These are phyloP conservation scores for Collybiopsis confluens DNA, from an alignment of 768 basidiomycete genomes.

Conservation along the genomic window DNA sequence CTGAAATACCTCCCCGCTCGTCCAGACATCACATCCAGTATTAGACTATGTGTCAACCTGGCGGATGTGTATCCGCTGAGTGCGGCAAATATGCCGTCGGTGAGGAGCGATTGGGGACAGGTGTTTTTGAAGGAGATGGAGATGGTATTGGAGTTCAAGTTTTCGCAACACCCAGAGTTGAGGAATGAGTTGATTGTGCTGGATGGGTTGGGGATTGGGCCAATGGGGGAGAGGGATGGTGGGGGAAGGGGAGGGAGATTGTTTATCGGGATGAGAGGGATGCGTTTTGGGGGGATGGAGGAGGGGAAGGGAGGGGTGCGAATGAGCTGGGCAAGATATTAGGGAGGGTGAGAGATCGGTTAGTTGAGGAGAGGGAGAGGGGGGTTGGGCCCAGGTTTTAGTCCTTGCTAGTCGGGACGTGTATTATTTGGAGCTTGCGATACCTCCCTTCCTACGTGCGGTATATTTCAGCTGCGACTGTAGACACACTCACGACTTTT, in stretches of 20 bases:
- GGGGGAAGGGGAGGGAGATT: slow-evolving; percentile 41
- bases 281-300: slow-evolving; percentile 65
- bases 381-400: too few species aligned
- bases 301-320: slow-evolving; percentile 33
- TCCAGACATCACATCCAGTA: slow-evolving; percentile 50
- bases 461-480: too few species aligned
- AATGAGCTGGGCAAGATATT: slow-evolving; percentile 67
- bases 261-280: slow-evolving; percentile 58
- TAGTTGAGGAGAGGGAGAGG: too few species aligned
- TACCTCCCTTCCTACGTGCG: too few species aligned
- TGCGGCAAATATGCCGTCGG: slow-evolving; percentile 21
- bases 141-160: slow-evolving; percentile 62
- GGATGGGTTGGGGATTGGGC: too few species aligned
- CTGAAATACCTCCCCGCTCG: slow-evolving; percentile 54
- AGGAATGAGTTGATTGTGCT: slow-evolving; percentile 41
- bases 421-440: too few species aligned
- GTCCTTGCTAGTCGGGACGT: too few species aligned
- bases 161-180: slow-evolving; percentile 64
- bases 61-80: slow-evolving; percentile 34
- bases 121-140: slow-evolving; percentile 61
- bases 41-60: slow-evolving; percentile 37
- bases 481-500: too few species aligned
- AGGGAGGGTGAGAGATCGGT: slow-evolving; percentile 46
- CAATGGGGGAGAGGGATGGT: too few species aligned
- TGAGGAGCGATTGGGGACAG: slow-evolving; percentile 53